phyloP scores from a whole-genome alignment of 306 rosid genomes.

The Rubus parviflorus region DNA sequence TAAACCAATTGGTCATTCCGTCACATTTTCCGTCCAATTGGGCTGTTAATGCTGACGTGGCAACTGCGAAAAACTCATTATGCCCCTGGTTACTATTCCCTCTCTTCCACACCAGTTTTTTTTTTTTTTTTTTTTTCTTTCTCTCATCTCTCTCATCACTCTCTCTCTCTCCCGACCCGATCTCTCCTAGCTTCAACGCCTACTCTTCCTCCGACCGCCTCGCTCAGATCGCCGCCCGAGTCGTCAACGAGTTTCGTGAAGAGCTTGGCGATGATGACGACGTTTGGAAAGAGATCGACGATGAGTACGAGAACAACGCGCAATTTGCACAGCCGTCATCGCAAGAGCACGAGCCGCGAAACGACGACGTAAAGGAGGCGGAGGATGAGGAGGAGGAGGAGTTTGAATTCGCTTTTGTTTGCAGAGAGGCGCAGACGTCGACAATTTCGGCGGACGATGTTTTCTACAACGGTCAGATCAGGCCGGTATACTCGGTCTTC shows the following conservation, averaged over 20 bases:
- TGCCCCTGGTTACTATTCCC: too few relatives aligned
- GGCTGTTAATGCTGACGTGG: too few relatives aligned
- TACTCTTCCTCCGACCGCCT: constrained; percentile 57
- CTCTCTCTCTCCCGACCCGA: too few relatives aligned
- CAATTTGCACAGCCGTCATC: background rate
- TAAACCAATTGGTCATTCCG: too few relatives aligned
- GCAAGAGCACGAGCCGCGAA: background rate
- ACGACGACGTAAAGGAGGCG: background rate
- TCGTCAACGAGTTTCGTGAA: constrained; percentile 46
- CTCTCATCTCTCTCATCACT: too few relatives aligned
- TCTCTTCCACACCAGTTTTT: too few relatives aligned
- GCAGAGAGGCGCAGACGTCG: constrained; percentile 36
- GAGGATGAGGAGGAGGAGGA: constrained; percentile 33
- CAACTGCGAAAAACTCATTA: too few relatives aligned
- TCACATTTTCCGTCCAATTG: too few relatives aligned
- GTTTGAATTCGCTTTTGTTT: constrained; percentile 59
- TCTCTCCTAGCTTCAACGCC: constrained; percentile 71
- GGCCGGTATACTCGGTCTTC: constrained; percentile 61
- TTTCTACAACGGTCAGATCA: constrained; percentile 80
- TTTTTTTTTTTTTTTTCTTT: too few relatives aligned
- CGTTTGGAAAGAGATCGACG: background rate
- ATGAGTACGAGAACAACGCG: background rate
- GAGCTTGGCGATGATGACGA: constrained; percentile 22
- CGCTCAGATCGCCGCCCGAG: constrained; percentile 73
- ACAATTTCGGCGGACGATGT: constrained; percentile 80